Conservation (phyloP, 495 filamentous ascomycete species). For the Xanthoparmelia taractica region DNA sequence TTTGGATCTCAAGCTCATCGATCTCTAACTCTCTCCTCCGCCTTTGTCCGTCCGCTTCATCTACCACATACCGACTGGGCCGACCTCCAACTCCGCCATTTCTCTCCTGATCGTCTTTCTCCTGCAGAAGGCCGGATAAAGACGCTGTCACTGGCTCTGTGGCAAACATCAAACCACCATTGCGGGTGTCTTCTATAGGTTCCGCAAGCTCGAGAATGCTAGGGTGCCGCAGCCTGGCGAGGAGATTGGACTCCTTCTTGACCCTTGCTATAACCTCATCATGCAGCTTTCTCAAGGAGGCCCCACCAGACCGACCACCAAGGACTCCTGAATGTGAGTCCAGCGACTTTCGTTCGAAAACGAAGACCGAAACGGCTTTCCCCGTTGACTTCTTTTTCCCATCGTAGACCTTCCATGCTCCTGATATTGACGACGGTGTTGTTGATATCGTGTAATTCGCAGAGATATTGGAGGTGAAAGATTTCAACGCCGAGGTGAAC, state of each 20-base stretch:
- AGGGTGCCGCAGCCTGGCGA: constrained; percentile 82
- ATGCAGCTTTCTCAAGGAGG: constrained; percentile 64
- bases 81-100: constrained; percentile 57
- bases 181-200: constrained; percentile 88
- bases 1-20: constrained; percentile 96
- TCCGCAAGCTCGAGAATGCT: constrained; percentile 88
- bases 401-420: constrained; percentile 95
- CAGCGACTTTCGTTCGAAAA: constrained; percentile 83
- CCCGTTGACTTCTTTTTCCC: constrained; percentile 91
- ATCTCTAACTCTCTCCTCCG: constrained; percentile 81
- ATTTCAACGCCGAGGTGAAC: constrained; percentile 88
- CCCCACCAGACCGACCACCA: constrained; percentile 52
- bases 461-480: constrained; percentile 83
- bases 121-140: constrained; percentile 69
- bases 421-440: constrained; percentile 61
- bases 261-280: constrained; percentile 86
- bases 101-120: constrained; percentile 86
- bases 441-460: constrained; percentile 77
- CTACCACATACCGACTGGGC: constrained; percentile 70
- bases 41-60: constrained; percentile 66
- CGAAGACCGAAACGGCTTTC: constrained; percentile 82
- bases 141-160: constrained; percentile 85
- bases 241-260: constrained; percentile 80
- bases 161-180: constrained; percentile 88
- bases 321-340: constrained; percentile 57